phyloP scores from a whole-genome alignment of 1,139 yeast genomes.

The Blastobotrys serpentis region DNA sequence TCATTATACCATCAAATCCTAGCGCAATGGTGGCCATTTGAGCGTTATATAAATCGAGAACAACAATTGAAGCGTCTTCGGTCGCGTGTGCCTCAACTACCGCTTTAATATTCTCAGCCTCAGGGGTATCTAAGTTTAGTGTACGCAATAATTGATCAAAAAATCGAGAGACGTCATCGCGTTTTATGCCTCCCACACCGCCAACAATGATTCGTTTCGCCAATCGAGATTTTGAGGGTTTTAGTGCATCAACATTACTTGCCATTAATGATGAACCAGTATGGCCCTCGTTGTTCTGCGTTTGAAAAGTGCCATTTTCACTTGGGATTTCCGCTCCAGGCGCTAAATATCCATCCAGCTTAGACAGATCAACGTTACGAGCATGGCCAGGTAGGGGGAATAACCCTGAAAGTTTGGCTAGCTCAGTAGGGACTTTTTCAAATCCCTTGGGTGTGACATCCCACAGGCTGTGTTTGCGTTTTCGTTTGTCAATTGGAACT shows the following conservation, averaged over 20 bases:
- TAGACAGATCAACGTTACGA: conserved; percentile 38
- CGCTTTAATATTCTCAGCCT: conserved; percentile 12
- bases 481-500: conserved; percentile 46
- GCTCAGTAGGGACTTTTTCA: conserved; percentile 71
- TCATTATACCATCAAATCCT: conserved; percentile 45
- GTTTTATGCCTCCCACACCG: conserved; percentile 46
- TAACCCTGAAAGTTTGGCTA: conserved; percentile 79
- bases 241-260: conserved; percentile 15
- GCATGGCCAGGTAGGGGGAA: conserved; percentile 77
- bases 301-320: conserved; percentile 12
- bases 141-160: conserved; percentile 44
- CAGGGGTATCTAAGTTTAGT: conserved; percentile 15
- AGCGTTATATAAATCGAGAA: conserved; percentile 54
- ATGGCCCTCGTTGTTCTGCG: neutral
- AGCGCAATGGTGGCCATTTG: conserved; percentile 60
- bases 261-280: neutral
- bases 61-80: neutral
- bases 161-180: conserved; percentile 43
- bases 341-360: conserved; percentile 7
- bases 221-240: conserved; percentile 29
- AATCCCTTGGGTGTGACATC: conserved; percentile 73
- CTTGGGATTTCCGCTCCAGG: conserved; percentile 12
- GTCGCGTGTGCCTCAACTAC: conserved; percentile 8
- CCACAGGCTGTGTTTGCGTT: conserved; percentile 61
- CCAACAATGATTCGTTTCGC: conserved; percentile 53